Evolutionary conservation across 495 filamentous ascomycete species (phyloP), one percentile per base, ranked within the genome.

Genomic region (Penicillium malachiteum): DNA sequence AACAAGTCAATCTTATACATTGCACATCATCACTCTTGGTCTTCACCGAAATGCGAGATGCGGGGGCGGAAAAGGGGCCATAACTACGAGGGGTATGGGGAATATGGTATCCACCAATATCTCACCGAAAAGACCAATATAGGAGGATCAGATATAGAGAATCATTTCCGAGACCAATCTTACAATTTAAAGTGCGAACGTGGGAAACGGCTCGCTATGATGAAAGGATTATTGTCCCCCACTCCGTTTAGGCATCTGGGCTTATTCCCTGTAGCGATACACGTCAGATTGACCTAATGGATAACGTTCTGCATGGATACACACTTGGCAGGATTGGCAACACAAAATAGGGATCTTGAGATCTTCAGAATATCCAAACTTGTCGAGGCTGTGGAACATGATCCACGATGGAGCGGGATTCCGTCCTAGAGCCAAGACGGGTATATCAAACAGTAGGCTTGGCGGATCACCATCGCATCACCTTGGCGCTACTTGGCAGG

Each of bases 401-500:
- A 52, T 62, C 31, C 47, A 42, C 46, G 45, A 57, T 50, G 30
- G 45, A 26, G 50, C 45, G 54, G 34, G 33, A 53, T 48, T 52
- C 57, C 57, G 49, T 50, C 59, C 55, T 52, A 58, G 47, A 40
- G 55, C 61, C 64, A 64, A 64, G 64, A 49, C 57, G 57, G 60
- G 55, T 62, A 57, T 58, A 72, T 74, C 69, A 65, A 61, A 74
- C 61, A 71, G 56, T 64, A 59, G 59, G 52, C 71, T 74, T 74
- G 71, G 71, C 71, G 52, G 59, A 61, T 67, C 51, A 62, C 53
- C 64, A 67, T 69, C 40, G 54, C 65, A 62, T 48, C 63, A 63
- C 46, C 58, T 63, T 62, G 63, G 54, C 62, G 37, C 10, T n/a
- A 52, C 67, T 69, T 72, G 69, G 69, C 71, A 72, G 53, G 52